Conservation (phyloP, 2,329 filamentous ascomycete genomes). For the Colletotrichum lini region DNA sequence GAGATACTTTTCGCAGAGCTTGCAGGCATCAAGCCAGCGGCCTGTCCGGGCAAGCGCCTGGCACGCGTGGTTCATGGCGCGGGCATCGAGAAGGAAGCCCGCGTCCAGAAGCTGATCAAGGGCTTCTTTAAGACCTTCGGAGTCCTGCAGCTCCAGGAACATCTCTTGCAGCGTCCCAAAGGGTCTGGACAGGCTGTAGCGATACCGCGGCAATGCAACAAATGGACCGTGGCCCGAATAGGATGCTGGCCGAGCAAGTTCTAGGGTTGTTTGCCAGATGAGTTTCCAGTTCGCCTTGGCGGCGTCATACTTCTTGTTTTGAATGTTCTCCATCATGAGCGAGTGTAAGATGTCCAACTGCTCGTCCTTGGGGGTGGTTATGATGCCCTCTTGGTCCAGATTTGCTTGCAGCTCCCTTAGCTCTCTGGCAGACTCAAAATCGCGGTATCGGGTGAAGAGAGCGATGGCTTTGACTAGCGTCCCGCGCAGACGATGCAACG, state of each 20-base stretch:
- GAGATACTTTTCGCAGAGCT: conserved; percentile 80
- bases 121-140: conserved; percentile 62
- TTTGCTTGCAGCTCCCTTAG: conserved; percentile 68
- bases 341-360: conserved; percentile 72
- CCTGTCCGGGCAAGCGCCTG: conserved; percentile 74
- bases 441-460: conserved; percentile 54
- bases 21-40: conserved; percentile 77
- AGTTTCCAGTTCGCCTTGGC: conserved; percentile 78
- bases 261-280: conserved; percentile 67
- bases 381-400: conserved; percentile 53
- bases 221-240: conserved; percentile 24
- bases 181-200: conserved; percentile 67
- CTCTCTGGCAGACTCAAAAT: conserved; percentile 68
- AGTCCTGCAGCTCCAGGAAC: conserved; percentile 57
- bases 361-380: conserved; percentile 51
- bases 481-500: conserved; percentile 25
- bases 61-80: conserved; percentile 86
- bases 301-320: conserved; percentile 69
- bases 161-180: conserved; percentile 65
- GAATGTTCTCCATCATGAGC: conserved; percentile 77
- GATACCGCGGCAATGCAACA: conserved; percentile 60
- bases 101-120: conserved; percentile 70
- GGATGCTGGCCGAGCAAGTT: conserved; percentile 55
- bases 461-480: conserved; percentile 46
- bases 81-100: conserved; percentile 82